Conservation (phyloP, 2,329 filamentous ascomycete species). For the Epichloe glyceriae region DNA sequence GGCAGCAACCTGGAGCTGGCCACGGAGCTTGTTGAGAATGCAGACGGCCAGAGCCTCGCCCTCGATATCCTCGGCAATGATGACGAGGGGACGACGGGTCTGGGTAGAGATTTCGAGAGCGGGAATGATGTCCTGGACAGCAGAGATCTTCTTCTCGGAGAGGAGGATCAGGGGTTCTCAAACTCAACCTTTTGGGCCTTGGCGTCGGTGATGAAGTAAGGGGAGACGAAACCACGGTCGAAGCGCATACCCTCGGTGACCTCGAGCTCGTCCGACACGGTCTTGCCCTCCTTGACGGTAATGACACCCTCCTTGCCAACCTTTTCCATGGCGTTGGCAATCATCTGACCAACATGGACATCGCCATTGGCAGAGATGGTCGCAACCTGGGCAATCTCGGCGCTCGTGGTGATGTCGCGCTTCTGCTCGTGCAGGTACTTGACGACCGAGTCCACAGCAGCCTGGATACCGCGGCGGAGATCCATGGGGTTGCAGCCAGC, state of each 20-base stretch:
- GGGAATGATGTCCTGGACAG: constrained; percentile 96
- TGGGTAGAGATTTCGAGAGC: constrained; percentile 95
- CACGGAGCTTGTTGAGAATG: constrained; percentile 99
- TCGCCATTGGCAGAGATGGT: constrained; percentile 98
- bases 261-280: constrained; percentile 92
- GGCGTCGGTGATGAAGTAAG: constrained; percentile 99
- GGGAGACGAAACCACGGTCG: constrained; percentile 95
- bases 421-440: constrained; percentile 92
- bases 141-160: constrained; percentile 99
- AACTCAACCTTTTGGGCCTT: constrained; percentile 99
- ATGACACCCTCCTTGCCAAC: constrained; percentile 99
- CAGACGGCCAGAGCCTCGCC: constrained; percentile 97
- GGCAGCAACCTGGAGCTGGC: constrained; percentile 94
- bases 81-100: constrained; percentile 86
- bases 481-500: constrained; percentile 99
- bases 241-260: constrained; percentile 99
- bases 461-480: constrained; percentile 90
- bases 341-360: constrained; percentile 84
- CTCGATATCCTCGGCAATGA: constrained; percentile 98
- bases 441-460: constrained; percentile 87
- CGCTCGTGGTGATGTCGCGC: constrained; percentile 93
- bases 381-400: constrained; percentile 93
- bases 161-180: constrained; percentile 98
- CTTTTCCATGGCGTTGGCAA: constrained; percentile 99
- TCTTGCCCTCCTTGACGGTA: constrained; percentile 99